Conservation (phyloP, 345 rosid species). For the Salix caprea region DNA sequence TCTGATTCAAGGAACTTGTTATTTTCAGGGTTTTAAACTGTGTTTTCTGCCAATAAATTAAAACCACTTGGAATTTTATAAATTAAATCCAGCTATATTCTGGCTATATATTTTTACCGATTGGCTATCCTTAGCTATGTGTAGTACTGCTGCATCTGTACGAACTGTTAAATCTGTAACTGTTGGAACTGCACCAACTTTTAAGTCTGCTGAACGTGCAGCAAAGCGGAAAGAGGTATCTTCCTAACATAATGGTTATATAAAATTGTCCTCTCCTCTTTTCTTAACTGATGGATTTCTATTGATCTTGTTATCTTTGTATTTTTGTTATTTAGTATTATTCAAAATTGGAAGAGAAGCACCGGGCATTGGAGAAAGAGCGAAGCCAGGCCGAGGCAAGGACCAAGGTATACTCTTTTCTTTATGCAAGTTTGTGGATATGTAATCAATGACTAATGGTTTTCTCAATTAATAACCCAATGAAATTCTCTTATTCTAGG, state of each 20-base stretch:
- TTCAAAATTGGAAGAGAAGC: conserved; percentile 75
- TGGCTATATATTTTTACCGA: background rate
- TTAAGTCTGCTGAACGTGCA: conserved; percentile 69
- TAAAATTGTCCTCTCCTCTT: conserved; percentile 7
- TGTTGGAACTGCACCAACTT: conserved; percentile 87
- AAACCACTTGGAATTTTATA: background rate
- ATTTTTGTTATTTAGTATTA: conserved; percentile 49
- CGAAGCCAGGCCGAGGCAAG: conserved; percentile 66
- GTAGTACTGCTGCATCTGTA: conserved; percentile 62
- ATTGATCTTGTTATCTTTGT: conserved; percentile 16
- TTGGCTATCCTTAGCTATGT: conserved; percentile 55
- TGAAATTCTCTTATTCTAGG: conserved; percentile 42
- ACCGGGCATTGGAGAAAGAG: conserved; percentile 76
- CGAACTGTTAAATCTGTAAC: conserved; percentile 65
- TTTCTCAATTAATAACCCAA: background rate
- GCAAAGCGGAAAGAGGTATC: conserved; percentile 87
- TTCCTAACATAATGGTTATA: conserved; percentile 3
- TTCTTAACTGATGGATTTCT: background rate
- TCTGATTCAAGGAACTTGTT: background rate
- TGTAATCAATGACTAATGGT: background rate
- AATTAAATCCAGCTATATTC: background rate
- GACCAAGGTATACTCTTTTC: conserved; percentile 48
- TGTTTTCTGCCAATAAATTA: background rate
- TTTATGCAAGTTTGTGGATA: background rate
- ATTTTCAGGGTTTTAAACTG: background rate